A percentile compares a stretch with the other conserved stretches of the same genome.
These are phyloP conservation scores for Melaleuca quinquenervia DNA, from an alignment of 345 rosid species.

Conservation along the genomic window DNA sequence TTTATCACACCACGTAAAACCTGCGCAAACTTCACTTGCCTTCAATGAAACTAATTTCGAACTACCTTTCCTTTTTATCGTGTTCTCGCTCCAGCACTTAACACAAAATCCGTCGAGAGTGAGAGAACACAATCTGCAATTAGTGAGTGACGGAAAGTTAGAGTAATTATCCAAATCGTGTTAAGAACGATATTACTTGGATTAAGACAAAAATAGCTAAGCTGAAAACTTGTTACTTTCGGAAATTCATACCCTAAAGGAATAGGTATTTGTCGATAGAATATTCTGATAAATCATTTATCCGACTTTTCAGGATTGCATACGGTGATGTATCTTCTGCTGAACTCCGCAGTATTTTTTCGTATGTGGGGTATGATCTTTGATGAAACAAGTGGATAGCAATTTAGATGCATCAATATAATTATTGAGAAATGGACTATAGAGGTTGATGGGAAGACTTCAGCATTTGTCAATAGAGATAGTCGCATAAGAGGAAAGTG, in stretches of 20 bases:
- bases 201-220: not conserved
- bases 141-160: not conserved
- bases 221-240: not conserved
- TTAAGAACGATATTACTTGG: not conserved
- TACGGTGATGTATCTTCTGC: not conserved
- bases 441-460: not conserved
- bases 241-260: not conserved
- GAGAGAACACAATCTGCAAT: not conserved
- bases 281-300: not conserved
- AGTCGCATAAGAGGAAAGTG: not conserved
- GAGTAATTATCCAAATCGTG: not conserved
- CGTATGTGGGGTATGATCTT: not conserved
- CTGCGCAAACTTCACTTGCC: not conserved
- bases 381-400: not conserved
- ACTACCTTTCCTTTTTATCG: not conserved
- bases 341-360: not conserved
- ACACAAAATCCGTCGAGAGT: not conserved
- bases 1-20: not conserved
- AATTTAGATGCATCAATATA: not conserved
- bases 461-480: not conserved
- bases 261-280: not conserved
- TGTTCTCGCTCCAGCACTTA: not conserved
- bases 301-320: not conserved
- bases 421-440: not conserved
- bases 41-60: not conserved